Conservation (phyloP, 106 monocot genomes). For the Platanthera zijinensis region DNA sequence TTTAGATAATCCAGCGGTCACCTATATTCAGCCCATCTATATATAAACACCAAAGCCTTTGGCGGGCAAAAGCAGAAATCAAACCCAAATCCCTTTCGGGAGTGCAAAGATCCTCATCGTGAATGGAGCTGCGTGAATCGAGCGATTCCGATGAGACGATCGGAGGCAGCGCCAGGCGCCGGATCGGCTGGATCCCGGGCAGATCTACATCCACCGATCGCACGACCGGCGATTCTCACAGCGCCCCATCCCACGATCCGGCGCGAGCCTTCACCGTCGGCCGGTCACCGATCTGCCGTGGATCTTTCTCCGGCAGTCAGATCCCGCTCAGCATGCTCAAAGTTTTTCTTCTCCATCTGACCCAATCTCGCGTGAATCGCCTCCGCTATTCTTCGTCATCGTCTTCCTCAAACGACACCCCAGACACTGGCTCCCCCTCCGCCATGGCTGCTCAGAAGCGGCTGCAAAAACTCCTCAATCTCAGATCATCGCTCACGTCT, state of each 20-base stretch:
- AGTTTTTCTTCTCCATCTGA: neutral
- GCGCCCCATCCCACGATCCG: neutral
- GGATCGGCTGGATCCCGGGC: neutral
- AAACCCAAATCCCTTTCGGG: neutral
- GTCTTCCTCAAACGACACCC: slow-evolving; percentile 3
- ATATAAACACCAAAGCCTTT: no score
- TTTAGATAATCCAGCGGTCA: no score
- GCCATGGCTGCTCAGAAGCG: slow-evolving; percentile 1
- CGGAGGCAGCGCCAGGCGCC: neutral
- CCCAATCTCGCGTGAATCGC: neutral
- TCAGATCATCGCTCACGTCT: neutral
- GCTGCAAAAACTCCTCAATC: slow-evolving; percentile 2
- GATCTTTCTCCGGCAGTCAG: neutral
- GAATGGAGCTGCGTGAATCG: neutral
- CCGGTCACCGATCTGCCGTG: no score
- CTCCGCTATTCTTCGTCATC: neutral
- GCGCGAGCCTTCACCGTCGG: slow-evolving; percentile 1
- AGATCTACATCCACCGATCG: neutral
- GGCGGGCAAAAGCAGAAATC: no score
- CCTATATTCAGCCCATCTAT: no score
- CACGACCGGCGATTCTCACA: neutral
- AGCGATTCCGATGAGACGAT: neutral
- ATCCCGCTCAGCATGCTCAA: neutral
- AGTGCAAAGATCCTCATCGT: neutral
- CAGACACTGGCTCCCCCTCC: neutral